Conservation (phyloP, 176 grass and related monocot genomes). For the Oryza officinalis region DNA sequence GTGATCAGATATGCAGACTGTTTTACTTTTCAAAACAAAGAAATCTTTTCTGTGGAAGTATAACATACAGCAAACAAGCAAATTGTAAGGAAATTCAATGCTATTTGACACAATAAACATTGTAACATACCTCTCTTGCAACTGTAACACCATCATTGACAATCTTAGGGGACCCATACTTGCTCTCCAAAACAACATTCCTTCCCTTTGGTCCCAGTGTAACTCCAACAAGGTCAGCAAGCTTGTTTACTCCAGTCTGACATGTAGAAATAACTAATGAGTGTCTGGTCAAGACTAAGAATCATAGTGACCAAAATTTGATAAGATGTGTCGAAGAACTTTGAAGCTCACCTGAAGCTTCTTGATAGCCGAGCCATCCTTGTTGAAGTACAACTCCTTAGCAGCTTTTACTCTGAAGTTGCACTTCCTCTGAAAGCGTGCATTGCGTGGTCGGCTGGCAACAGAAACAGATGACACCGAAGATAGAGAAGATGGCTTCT, state of each 20-base stretch:
- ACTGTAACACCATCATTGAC: conserved; percentile 81
- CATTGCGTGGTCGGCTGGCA: conserved; percentile 28
- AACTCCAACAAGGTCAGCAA: conserved; percentile 88
- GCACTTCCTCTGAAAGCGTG: conserved; percentile 51
- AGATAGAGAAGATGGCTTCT: conserved; percentile 51
- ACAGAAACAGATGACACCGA: conserved; percentile 47
- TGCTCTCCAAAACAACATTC: conserved; percentile 95
- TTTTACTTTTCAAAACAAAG: neutral
- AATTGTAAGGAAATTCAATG: neutral
- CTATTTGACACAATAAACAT: neutral
- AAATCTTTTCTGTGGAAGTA: neutral
- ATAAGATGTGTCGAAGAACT: neutral
- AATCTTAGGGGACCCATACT: conserved; percentile 93
- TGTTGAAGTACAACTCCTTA: conserved; percentile 97
- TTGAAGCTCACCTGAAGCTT: conserved; percentile 68
- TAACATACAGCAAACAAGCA: neutral
- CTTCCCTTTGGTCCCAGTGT: conserved; percentile 93
- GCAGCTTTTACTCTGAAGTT: conserved; percentile 66
- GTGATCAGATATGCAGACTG: neutral
- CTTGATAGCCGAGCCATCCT: conserved; percentile 91
- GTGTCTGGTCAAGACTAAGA: neutral
- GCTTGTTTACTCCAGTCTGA: conserved; percentile 86
- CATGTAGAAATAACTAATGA: conserved; percentile 12
- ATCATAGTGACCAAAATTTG: neutral
- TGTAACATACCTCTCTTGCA: conserved; percentile 50